phyloP scores from a whole-genome alignment of 352 stramenopile genomes.

The Globisporangium nunn region DNA sequence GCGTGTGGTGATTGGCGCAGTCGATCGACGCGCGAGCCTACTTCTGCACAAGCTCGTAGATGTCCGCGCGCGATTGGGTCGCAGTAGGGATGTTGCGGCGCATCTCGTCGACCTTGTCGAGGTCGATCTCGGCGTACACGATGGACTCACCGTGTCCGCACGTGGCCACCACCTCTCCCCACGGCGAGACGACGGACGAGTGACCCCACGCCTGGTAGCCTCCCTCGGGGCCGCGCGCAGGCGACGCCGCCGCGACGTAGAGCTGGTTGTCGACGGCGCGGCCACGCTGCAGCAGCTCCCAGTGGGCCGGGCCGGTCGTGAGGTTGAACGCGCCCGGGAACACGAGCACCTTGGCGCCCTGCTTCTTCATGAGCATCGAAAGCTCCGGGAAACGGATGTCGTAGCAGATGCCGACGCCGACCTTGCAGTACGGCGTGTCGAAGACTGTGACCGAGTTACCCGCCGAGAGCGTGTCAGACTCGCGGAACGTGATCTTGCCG shows the following conservation, averaged over 20 bases:
- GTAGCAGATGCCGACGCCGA: conserved; percentile 99
- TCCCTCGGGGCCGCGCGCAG: conserved; percentile 90
- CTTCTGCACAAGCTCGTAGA: conserved; percentile 92
- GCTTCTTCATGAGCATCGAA: conserved; percentile 93
- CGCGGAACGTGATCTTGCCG: conserved; percentile 98
- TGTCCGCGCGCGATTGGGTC: conserved; percentile 92
- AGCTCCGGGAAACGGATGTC: conserved; percentile 99
- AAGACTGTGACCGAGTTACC: conserved; percentile 87
- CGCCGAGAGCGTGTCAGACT: conserved; percentile 97
- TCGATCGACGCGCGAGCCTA: conserved; percentile 13
- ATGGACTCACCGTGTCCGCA: conserved; percentile 90
- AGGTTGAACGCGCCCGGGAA: conserved; percentile 87
- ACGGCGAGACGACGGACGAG: conserved; percentile 95
- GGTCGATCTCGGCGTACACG: conserved; percentile 95
- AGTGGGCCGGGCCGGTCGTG: conserved; percentile 95
- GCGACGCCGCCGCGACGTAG: conserved; percentile 95
- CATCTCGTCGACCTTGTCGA: conserved; percentile 93
- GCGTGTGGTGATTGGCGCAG: too few species aligned
- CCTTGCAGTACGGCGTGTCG: conserved; percentile 87
- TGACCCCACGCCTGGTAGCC: conserved; percentile 99
- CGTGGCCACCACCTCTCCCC: conserved; percentile 95
- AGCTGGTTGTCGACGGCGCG: conserved; percentile 93
- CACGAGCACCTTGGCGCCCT: conserved; percentile 83
- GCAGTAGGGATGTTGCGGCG: conserved; percentile 93
- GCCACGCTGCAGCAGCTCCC: conserved; percentile 96